Conservation (phyloP, 257 asterid species). For the Avicennia marina region DNA sequence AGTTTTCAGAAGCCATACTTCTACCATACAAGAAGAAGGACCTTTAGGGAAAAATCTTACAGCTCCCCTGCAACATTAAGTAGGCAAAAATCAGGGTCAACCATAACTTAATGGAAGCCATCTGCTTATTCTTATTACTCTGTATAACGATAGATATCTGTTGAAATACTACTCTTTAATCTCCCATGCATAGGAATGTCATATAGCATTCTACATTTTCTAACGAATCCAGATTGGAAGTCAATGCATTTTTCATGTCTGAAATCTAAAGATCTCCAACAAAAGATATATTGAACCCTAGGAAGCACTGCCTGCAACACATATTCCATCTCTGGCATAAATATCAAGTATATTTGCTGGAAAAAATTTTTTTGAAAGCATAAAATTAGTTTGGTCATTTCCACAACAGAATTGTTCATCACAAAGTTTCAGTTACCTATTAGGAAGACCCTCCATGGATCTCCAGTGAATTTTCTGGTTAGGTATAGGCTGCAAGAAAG, state of each 20-base stretch:
- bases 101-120: not conserved
- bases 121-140: too few relatives aligned
- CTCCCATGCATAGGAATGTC: not conserved
- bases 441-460: constrained; percentile 94
- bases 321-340: too few relatives aligned
- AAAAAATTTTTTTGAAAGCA: not conserved
- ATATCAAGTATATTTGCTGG: too few relatives aligned
- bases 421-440: constrained; percentile 41
- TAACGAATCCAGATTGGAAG: too few relatives aligned
- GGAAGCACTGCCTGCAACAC: too few relatives aligned
- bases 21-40: constrained; percentile 60
- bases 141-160: too few relatives aligned
- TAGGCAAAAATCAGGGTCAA: constrained; percentile 12
- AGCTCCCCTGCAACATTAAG: constrained; percentile 72
- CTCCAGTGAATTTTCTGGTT: constrained; percentile 98
- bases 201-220: not conserved
- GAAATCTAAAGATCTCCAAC: too few relatives aligned
- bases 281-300: too few relatives aligned
- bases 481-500: constrained; percentile 58
- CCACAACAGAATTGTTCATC: not conserved
- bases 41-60: constrained; percentile 91
- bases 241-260: too few relatives aligned
- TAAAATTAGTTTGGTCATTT: not conserved
- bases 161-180: not conserved
- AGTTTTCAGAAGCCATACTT: constrained; percentile 45